Evolutionary conservation across 805 yeast genomes (phyloP).

Genomic region (Candida ponderosae): DNA sequence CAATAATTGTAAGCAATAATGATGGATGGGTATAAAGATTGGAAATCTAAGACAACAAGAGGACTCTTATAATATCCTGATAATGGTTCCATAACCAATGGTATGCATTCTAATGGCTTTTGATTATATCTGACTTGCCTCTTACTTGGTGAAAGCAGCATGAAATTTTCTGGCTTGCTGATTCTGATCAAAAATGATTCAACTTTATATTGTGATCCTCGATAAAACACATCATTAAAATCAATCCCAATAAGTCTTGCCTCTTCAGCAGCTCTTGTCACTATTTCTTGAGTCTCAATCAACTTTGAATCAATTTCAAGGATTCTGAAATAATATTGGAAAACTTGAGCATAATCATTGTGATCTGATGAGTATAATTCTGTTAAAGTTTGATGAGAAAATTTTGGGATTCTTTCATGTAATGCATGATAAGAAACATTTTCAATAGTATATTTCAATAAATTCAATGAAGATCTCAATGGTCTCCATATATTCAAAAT

Average conservation of each 20-base stretch:
- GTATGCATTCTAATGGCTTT: slow-evolving; percentile 79
- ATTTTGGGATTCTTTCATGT: slow-evolving; percentile 63
- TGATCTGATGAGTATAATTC: slow-evolving; percentile 29
- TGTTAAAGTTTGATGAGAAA: slow-evolving; percentile 39
- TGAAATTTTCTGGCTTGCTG: slow-evolving; percentile 65
- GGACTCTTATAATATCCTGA: slow-evolving; percentile 85
- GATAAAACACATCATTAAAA: slow-evolving; percentile 73
- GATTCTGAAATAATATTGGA: slow-evolving; percentile 39
- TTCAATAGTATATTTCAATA: slow-evolving; percentile 69
- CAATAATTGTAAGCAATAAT: slow-evolving; percentile 89
- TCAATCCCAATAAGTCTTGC: slow-evolving; percentile 86
- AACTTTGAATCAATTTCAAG: slow-evolving; percentile 31
- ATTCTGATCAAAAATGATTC: slow-evolving; percentile 76
- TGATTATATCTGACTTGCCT: slow-evolving; percentile 68
- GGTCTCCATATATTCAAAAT: slow-evolving; percentile 80
- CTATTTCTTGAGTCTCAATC: slow-evolving; percentile 50
- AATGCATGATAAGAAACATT: slow-evolving; percentile 62
- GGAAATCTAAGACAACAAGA: slow-evolving; percentile 83
- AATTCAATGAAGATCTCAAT: slow-evolving; percentile 50
- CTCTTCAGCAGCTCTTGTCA: slow-evolving; percentile 70
- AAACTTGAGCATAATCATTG: slow-evolving; percentile 24
- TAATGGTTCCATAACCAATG: slow-evolving; percentile 88
- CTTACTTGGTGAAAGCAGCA: slow-evolving; percentile 74
- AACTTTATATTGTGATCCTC: slow-evolving; percentile 94
- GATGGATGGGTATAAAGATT: slow-evolving; percentile 88